Conservation (phyloP, 371 early-diverging fungal genomes). For the Mucor circinelloides region DNA sequence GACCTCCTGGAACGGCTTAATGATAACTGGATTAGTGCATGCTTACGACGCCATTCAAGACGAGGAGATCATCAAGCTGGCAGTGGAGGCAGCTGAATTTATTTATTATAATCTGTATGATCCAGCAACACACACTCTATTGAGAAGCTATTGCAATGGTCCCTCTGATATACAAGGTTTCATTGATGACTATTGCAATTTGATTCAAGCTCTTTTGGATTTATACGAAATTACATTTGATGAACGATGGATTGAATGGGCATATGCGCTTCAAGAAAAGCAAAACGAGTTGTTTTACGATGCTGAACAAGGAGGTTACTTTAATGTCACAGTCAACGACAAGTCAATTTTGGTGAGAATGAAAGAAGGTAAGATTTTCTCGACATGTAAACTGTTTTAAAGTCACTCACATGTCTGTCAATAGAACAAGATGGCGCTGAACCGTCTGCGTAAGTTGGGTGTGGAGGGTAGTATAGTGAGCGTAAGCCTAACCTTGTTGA, state of each 20-base stretch:
- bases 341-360: slow-evolving; percentile 54
- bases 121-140: slow-evolving; percentile 29
- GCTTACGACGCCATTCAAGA: slow-evolving; percentile 44
- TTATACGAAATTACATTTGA: slow-evolving; percentile 61
- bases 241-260: slow-evolving; percentile 63
- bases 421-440: slow-evolving; percentile 70
- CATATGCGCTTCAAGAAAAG: slow-evolving; percentile 52
- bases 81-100: slow-evolving; percentile 54
- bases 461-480: neutral
- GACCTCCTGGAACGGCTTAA: slow-evolving; percentile 61
- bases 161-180: slow-evolving; percentile 57
- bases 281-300: slow-evolving; percentile 68
- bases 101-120: slow-evolving; percentile 51
- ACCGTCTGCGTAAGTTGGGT: slow-evolving; percentile 51
- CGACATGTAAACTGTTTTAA: neutral
- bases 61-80: slow-evolving; percentile 31
- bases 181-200: slow-evolving; percentile 63
- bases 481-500: neutral
- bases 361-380: slow-evolving; percentile 64
- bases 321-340: slow-evolving; percentile 46
- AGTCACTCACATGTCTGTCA: neutral
- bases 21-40: slow-evolving; percentile 56
- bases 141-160: slow-evolving; percentile 55
- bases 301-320: slow-evolving; percentile 53
- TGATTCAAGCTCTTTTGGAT: slow-evolving; percentile 58